Base-by-base conservation (phyloP, 2,329 filamentous ascomycete genomes). In the Cytospora piceicola region DNA sequence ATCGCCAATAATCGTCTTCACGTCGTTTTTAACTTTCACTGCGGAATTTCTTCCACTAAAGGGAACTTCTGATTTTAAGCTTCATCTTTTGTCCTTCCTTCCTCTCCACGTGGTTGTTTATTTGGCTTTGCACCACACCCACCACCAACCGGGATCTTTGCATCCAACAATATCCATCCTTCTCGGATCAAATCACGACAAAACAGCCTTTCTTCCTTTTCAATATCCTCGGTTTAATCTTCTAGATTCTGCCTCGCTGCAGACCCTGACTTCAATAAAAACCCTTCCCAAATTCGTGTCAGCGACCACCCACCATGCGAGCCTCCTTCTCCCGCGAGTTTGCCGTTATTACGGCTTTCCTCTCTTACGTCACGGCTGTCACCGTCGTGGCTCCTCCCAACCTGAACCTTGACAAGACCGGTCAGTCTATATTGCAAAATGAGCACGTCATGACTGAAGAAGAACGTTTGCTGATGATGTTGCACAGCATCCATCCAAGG, bases 401-500 rank as follows among this genome's bases (percentile, higher is more conserved):
- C 27, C 73, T 84, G 42, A 72, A 83, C 63, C 73, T 82, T 58
- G 67, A 68, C 46, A 75, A 74, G 24, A 62, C 72, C 39, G 70
- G 78, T 80, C 70, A 58, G 77, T 74, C 39, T 24, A 32, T 12
- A 36, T 5, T 32, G 9, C 36, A 14, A 24, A 14, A 22, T 30
- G 12, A 9, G 15, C 30, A 32, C 32, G 4, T 8, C 42, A 30
- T 14, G 17, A 8, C 36, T 51, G 34, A 53, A 5, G 17, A 29
- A 27, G 1, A 49, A 29, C 30, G 30, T 11, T 42, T 56, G 62
- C 70, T 74, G 64, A 74, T 62, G 14, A 56, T 9, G 32, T 8
- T 30, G 20, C 14, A 42, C 71, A 90, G 88, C 78, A 39, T 90
- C 88, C 0, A 83, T 92, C 71, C 85, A 83, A 69, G 80, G 81